Base-by-base conservation (phyloP, 805 yeast genomes). In the Lipomyces orientalis region DNA sequence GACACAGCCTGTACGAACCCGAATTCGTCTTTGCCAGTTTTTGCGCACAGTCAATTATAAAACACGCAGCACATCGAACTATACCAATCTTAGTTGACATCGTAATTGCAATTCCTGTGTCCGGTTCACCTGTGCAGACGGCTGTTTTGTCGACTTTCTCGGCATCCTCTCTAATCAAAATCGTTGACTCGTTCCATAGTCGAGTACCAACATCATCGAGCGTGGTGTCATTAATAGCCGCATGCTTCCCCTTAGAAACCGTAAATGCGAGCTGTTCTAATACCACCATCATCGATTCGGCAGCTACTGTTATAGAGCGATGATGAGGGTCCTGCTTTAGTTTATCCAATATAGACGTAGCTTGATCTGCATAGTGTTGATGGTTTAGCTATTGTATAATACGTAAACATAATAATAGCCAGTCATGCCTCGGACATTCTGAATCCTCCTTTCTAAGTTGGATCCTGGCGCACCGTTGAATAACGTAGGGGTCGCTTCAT, bases 151-250 rank as follows among this genome's bases (percentile, higher is more conserved):
- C 64, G 14, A 34, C 22, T n/a, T 60, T 46, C 25, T 31, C 19
- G 46, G 33, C 39, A 9, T 31, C 57, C 49, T 49, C 39, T 16
- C 63, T 57, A 10, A 58, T 59, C 35, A 64, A 5, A 19, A 62
- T 39, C 9, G 68, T 67, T 16, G 68, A 56, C 19, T 31, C 33
- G 54, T 67, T 67, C 70, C 70, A 67, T 56, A 67, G 56, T 43
- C 58, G 37, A 31, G 62, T 60, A 10, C 62, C 62, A 8, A 46
- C 39, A 10, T 54, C 55, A 29, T 67, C 67, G 5, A 67, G 52
- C 10, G 35, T 31, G 19, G 58, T 19, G 8, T 51, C 31, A 9
- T 49, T 25, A 16, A 58, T 29, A 8, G 39, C 14, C 4, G 19
- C 16, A 12, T 65, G 54, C 37, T 22, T 49, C 51, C 65, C 62